Conservation (phyloP, 495 filamentous ascomycete genomes). For the Friedmanniomyces simplex region DNA sequence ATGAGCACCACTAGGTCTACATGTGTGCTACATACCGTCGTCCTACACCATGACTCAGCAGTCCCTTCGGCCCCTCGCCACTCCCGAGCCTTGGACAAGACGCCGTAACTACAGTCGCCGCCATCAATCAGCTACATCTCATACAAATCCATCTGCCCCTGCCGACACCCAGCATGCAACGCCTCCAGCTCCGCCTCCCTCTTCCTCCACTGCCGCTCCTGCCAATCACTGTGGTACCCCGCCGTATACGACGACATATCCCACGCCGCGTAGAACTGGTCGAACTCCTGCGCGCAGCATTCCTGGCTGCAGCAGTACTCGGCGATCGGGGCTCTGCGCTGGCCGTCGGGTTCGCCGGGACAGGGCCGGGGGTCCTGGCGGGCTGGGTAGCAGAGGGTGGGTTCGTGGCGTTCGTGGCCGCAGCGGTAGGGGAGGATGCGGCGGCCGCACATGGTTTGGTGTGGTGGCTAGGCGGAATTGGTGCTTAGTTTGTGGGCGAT, state of each 20-base stretch:
- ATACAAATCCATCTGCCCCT: background rate
- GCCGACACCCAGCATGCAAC: background rate
- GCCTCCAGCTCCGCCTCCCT: background rate
- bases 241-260: background rate
- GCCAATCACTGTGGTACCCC: background rate
- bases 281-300: background rate
- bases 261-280: background rate
- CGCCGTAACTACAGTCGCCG: no score
- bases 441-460: no score
- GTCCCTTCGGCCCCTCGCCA: no score
- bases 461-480: no score
- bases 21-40: no score
- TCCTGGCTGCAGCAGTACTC: background rate
- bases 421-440: no score
- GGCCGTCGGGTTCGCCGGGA: background rate
- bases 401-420: background rate
- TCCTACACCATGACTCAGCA: no score
- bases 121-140: background rate
- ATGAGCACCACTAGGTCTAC: no score
- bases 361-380: background rate
- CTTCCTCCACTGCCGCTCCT: background rate
- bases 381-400: background rate
- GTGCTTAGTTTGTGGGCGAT: no score
- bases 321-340: background rate
- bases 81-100: no score